Base-by-base conservation (phyloP, 768 basidiomycete species). In the Tricholoma saponaceum region DNA sequence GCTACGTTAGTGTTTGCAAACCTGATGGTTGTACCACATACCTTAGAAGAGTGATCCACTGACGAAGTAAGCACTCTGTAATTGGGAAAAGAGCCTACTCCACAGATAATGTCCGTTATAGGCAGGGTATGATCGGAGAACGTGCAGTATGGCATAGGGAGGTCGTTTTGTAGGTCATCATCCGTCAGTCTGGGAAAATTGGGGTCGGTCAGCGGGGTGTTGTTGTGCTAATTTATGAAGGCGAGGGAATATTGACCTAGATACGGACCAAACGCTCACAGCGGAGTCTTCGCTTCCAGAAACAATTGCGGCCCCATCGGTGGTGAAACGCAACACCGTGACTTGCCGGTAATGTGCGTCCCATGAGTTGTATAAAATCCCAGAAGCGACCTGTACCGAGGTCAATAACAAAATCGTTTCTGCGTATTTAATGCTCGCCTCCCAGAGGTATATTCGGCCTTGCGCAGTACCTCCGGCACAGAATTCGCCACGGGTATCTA, bases 341-440 rank as follows among this genome's bases (percentile, higher is more conserved):
- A 98, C 82, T 67, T 86, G 81, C 57, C 96, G 90, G 74, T 98
- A 99, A 71, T 98, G 96, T 16, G 95, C 95, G 59, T 98, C 95
- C 85, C 95, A 95, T 0, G 90, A 83, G 63, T 89, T 85, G 76
- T 86, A 93, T 47, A 98, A 76, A 54, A 95, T 86, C n/a, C 95
- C 95, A n/a, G 95, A 97, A 9, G 89, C 79, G 62, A 93, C 79
- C 94, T 97, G 73, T 58, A 55, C n/a, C 18, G 33, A 52, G 14
- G 43, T 62, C 22, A 54, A 55, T 44, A 58, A 55, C 51, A 37
- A 54, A 28, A 50, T 23, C 18, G 23, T 51, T 26, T 16, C 20
- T 25, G 22, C 51, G 44, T n/a, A 57, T 18, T 56, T 37, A 9
- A 26, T 56, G 80, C 86, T 65, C 62, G 87, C 95, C 90, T 98